These are phyloP conservation scores for Talaromyces sp. DNA, from an alignment of 2,329 filamentous ascomycete genomes.

Conservation along the genomic window DNA sequence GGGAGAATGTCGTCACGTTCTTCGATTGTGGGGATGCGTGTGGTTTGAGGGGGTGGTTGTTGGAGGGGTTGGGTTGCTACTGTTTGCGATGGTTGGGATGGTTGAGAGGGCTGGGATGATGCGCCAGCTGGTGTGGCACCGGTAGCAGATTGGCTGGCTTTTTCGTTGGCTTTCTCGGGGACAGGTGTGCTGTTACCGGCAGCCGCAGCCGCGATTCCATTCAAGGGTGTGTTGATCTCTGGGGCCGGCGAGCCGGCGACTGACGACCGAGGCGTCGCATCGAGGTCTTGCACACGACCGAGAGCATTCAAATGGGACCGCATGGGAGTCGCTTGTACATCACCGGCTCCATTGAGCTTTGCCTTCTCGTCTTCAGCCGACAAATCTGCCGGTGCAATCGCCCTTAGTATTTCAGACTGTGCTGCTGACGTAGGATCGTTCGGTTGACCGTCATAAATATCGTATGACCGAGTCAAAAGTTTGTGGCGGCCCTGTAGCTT, in stretches of 20 bases:
- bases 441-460: conserved; percentile 87
- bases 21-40: conserved; percentile 48
- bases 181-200: conserved; percentile 37
- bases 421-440: conserved; percentile 87
- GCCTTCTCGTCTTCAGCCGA: conserved; percentile 34
- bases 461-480: conserved; percentile 81
- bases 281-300: conserved; percentile 63
- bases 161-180: conserved; percentile 25
- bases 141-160: conserved; percentile 10
- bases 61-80: conserved; percentile 4
- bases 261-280: conserved; percentile 77
- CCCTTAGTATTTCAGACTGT: conserved; percentile 64
- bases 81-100: neutral
- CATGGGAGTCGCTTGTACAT: conserved; percentile 44
- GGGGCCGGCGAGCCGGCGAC: conserved; percentile 84
- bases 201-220: conserved; percentile 24
- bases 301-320: conserved; percentile 62
- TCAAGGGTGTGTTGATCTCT: conserved; percentile 69
- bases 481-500: conserved; percentile 79
- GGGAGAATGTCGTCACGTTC: conserved; percentile 77
- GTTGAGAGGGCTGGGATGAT: conserved; percentile 1
- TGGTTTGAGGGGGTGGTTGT: conserved; percentile 31
- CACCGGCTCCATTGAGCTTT: conserved; percentile 22
- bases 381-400: conserved; percentile 44
- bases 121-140: neutral